These are phyloP conservation scores for Phaeophleospora eucalypticola DNA, from an alignment of 2,329 filamentous ascomycete species.

Conservation along the genomic window DNA sequence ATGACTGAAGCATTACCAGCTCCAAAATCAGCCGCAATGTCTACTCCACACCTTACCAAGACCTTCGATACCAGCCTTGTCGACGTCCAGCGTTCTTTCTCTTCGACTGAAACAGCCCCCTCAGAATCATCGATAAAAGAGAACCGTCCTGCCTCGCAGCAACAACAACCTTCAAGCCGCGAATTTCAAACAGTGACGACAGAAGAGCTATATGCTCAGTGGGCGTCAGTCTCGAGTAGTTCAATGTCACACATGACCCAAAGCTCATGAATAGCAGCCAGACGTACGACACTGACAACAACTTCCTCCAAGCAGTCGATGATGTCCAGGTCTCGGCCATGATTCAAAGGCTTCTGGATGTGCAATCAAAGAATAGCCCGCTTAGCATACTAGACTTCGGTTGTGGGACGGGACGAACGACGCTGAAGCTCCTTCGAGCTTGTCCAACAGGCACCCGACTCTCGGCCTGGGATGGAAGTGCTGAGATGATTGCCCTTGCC, in stretches of 20 bases:
- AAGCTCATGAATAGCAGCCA: slow-evolving; percentile 14
- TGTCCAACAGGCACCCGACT: slow-evolving; percentile 29
- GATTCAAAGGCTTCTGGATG: slow-evolving; percentile 38
- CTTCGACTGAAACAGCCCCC: slow-evolving; percentile 16
- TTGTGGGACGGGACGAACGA: slow-evolving; percentile 63
- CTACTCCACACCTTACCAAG: slow-evolving; percentile 8
- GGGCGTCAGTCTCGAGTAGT: slow-evolving; percentile 33
- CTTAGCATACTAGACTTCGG: slow-evolving; percentile 57
- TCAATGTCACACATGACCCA: not conserved
- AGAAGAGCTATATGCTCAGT: slow-evolving; percentile 46
- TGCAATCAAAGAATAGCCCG: slow-evolving; percentile 13
- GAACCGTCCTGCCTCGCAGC: not conserved
- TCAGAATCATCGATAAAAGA: slow-evolving; percentile 8
- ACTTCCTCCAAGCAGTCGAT: slow-evolving; percentile 63
- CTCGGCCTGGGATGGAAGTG: slow-evolving; percentile 13
- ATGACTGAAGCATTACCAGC: no score
- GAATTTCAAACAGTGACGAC: slow-evolving; percentile 28
- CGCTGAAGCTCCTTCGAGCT: slow-evolving; percentile 45
- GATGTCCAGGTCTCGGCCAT: slow-evolving; percentile 51
- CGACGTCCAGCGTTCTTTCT: slow-evolving; percentile 13
- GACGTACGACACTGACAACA: slow-evolving; percentile 62
- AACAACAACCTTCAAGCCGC: not conserved
- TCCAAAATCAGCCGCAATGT: no score
- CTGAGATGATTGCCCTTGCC: slow-evolving; percentile 40
- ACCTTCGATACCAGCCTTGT: slow-evolving; percentile 18